Evolutionary conservation across 345 rosid species (phyloP).

Genomic region (Citrus mangshanensis): DNA sequence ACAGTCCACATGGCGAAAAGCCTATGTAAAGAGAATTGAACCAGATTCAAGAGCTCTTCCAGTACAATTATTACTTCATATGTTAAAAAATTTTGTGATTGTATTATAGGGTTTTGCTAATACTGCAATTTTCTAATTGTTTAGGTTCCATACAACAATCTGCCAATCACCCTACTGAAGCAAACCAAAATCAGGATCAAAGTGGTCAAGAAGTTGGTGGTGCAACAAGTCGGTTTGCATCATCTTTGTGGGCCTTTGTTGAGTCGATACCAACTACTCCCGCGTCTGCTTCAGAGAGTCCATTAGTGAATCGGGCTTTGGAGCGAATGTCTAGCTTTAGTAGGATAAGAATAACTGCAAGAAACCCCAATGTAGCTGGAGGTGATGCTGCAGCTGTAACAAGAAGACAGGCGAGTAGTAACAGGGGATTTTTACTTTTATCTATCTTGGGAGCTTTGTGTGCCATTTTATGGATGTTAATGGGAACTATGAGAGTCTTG

Average conservation of each 20-base stretch:
- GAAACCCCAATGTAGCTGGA: conserved; percentile 20
- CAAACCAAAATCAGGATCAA: conserved; percentile 24
- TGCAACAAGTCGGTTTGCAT: conserved; percentile 51
- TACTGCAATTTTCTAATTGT: conserved; percentile 21
- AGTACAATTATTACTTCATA: conserved; percentile 33
- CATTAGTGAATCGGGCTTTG: conserved; percentile 58
- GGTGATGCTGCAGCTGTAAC: conserved; percentile 20
- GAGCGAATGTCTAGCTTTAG: conserved; percentile 73
- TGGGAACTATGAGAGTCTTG: conserved; percentile 48
- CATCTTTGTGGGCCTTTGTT: conserved; percentile 67
- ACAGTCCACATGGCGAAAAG: conserved; percentile 34
- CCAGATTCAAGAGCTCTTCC: conserved; percentile 49
- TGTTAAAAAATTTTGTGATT: neutral
- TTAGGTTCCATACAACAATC: conserved; percentile 40
- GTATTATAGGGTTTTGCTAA: conserved; percentile 14
- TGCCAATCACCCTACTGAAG: conserved; percentile 12
- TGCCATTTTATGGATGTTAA: conserved; percentile 59
- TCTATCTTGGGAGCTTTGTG: conserved; percentile 58
- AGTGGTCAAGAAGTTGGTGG: conserved; percentile 26
- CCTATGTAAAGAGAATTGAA: conserved; percentile 34
- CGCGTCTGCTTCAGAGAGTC: conserved; percentile 76
- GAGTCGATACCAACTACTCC: conserved; percentile 87
- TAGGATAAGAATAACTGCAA: conserved; percentile 37
- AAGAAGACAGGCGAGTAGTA: conserved; percentile 30
- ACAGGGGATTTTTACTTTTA: conserved; percentile 41